A percentile compares a stretch with the other conserved stretches of the same genome.
Conservation (phyloP, 2,329 filamentous ascomycete species). For the Claviceps paspali region DNA sequence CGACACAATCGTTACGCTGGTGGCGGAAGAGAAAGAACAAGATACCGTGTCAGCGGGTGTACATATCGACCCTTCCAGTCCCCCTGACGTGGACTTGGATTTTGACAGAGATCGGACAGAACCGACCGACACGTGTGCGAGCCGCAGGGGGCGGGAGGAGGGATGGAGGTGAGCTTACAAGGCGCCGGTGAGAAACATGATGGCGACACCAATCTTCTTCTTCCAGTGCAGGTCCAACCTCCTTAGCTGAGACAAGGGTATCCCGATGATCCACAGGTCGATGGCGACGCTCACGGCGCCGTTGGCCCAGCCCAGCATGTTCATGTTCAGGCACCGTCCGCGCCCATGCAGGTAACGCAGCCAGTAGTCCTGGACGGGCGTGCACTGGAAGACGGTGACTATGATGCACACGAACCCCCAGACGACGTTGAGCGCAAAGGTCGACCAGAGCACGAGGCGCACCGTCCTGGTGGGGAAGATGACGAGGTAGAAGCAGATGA, state of each 20-base stretch:
- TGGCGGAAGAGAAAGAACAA: too few species aligned
- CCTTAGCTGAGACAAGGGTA: constrained; percentile 4
- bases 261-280: constrained; percentile 5
- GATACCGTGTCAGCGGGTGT: not conserved
- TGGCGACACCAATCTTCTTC: constrained; percentile 5
- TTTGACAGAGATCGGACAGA: too few species aligned
- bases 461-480: constrained; percentile 3
- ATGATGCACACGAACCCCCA: constrained; percentile 1
- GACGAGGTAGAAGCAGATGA: constrained; percentile 5
- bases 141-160: too few species aligned
- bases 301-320: constrained; percentile 3
- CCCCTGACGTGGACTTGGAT: too few species aligned
- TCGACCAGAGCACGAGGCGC: constrained; percentile 2
- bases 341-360: not conserved
- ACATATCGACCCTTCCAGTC: not conserved
- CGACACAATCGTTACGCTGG: constrained; percentile 6
- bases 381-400: constrained; percentile 2
- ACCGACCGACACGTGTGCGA: too few species aligned
- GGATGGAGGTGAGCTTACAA: constrained; percentile 1
- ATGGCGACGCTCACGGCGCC: constrained; percentile 3
- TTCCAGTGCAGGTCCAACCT: constrained; percentile 4
- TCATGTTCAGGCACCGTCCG: constrained; percentile 5
- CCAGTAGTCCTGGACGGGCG: constrained; percentile 3
- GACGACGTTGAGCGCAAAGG: not conserved
- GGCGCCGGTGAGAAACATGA: constrained; percentile 5